Base-by-base conservation (phyloP, 805 yeast species). In the Candida sithepensis region DNA sequence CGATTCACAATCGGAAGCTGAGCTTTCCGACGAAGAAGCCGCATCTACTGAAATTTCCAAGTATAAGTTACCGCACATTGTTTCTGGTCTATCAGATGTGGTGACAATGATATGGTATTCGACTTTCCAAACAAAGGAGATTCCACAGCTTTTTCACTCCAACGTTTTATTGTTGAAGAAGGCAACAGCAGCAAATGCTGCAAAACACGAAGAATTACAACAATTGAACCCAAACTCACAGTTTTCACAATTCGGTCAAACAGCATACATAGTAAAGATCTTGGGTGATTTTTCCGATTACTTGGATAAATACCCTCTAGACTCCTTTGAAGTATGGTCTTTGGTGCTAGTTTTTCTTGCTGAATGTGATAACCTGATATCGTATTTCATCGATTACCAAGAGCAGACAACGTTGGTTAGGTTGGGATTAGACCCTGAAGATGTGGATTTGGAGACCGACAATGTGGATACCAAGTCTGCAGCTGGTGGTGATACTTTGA, bases 221-320 rank as follows among this genome's bases (percentile, higher is more conserved):
- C 26, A 18, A 30, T 22, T 30, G 34, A 38, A 41, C n/a, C 24
- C 49, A n/a, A 55, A 51, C 38, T 40, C 54, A 13, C 48, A 58
- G 16, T 37, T 50, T 21, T 49, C 49, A 5, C 33, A 54, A n/a
- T 78, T 78, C 57, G 88, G 87, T 0, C 91, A 84, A 60, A 70
- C 76, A 0, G 80, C 81, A 44, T 85, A 84, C 54, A 63, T 85
- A 16, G 67, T 88, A 21, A 73, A 74, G 37, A 72, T 86, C 2
- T 77, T 88, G 42, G 88, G 85, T 43, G 90, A 85, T 51, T 58
- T 84, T 24, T 73, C 81, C 42, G 91, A 84, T 52, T 85, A 77
- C 54, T 53, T 82, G 8, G 73, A 69, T 13, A 80, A 74, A 53
- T 69, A 61, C 42, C 42, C 48, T 2, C 13, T 65, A 37, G 44